Base-by-base conservation (phyloP, 306 rosid species). In the Dicorynia guianensis region DNA sequence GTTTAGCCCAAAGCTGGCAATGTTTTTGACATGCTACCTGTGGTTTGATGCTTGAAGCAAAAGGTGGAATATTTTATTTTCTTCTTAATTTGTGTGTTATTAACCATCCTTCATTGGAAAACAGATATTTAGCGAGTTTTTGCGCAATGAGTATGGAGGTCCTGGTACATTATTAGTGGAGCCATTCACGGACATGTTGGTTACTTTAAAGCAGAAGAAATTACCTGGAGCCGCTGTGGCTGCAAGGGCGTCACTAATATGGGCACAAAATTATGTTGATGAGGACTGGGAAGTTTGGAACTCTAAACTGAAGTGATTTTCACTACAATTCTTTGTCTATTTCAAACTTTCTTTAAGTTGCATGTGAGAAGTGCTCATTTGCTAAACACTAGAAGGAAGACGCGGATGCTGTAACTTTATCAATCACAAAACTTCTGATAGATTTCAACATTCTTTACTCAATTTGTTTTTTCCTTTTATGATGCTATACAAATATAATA, bases 101-200 rank as follows among this genome's bases (percentile, higher is more conserved):
- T 57, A 67, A 75, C 69, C 30, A 4, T n/a, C 47, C 38, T 66
- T 67, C 25, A 15, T 48, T 78, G 71, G 33, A 74, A 54, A 67
- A 58, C 80, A 85, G 82, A 74, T 72, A 61, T 72, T 80, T 67
- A 15, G 80, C 54, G 84, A 83, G 61, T 80, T 82, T 54, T 77
- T 87, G 81, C 72, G 2, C 62, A 68, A 60, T 70, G 71, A 79
- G 79, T 76, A 81, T 75, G 89, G 88, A 77, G 85, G 89, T 79
- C 81, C 87, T 60, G 79, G 82, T 63, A 85, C 87, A 80, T 82
- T 85, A 67, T 74, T 89, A 82, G 86, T 86, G 82, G 89, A 85
- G 79, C 91, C 89, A 76, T 82, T 79, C 75, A 82, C 84, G 42
- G 79, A 81, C 73, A 72, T 85, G 84, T 12, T 89, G 62, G 67